These are phyloP conservation scores for Lactuca sativa DNA, from an alignment of 129 eudicot genomes.

Conservation along the genomic window DNA sequence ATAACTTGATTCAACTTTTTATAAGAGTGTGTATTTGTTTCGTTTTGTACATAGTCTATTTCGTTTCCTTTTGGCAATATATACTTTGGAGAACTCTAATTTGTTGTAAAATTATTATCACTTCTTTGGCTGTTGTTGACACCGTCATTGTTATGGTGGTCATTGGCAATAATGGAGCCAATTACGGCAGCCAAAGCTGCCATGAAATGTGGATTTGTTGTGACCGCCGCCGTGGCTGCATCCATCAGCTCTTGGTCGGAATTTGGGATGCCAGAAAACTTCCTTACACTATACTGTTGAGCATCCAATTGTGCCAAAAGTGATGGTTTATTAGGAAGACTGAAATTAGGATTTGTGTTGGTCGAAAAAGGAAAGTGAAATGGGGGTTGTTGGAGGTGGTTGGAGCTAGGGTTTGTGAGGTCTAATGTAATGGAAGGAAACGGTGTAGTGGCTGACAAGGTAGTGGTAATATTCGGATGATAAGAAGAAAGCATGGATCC, in stretches of 20 bases:
- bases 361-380: slow-evolving; percentile 34
- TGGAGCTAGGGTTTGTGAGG: slow-evolving; percentile 41
- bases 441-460: slow-evolving; percentile 58
- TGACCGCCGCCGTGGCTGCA: slow-evolving; percentile 51
- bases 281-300: slow-evolving; percentile 19
- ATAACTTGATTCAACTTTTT: neutral
- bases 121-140: neutral
- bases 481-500: slow-evolving; percentile 32
- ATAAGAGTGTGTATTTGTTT: too few relatives aligned
- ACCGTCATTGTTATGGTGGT: neutral
- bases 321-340: neutral
- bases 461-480: slow-evolving; percentile 45
- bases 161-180: slow-evolving; percentile 40
- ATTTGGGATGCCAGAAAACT: slow-evolving; percentile 11
- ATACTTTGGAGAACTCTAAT: slow-evolving; percentile 1
- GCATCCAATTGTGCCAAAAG: slow-evolving; percentile 17
- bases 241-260: slow-evolving; percentile 36
- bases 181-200: slow-evolving; percentile 59
- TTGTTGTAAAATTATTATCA: slow-evolving; percentile 13
- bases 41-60: neutral
- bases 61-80: slow-evolving; percentile 1
- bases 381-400: slow-evolving; percentile 30
- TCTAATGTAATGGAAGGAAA: slow-evolving; percentile 66
- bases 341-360: slow-evolving; percentile 11
- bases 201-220: slow-evolving; percentile 51